Conservation (phyloP, 2,329 filamentous ascomycete species). For the Ophiostoma piceae region DNA sequence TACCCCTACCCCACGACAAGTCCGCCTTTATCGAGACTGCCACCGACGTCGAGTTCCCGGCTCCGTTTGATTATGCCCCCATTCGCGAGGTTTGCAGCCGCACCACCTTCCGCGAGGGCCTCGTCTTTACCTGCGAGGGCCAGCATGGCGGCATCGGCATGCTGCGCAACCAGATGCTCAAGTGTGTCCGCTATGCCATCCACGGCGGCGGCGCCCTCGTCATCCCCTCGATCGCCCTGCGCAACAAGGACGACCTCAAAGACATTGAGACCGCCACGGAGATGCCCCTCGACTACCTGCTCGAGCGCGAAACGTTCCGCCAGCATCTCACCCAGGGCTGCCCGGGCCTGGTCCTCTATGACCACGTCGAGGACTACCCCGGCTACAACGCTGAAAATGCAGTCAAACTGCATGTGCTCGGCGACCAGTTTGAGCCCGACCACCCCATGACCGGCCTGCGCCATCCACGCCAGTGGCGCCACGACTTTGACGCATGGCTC, state of each 20-base stretch:
- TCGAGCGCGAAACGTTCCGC: conserved; percentile 32
- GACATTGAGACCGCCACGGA: conserved; percentile 33
- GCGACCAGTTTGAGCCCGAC: conserved; percentile 34
- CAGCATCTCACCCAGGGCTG: conserved; percentile 30
- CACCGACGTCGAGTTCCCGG: conserved; percentile 35
- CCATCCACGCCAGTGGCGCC: conserved; percentile 31
- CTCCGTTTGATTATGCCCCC: conserved; percentile 35
- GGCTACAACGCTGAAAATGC: conserved; percentile 25
- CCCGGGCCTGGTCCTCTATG: conserved; percentile 32
- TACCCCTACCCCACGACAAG: not conserved
- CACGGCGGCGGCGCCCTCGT: conserved; percentile 36
- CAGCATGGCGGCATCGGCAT: conserved; percentile 39
- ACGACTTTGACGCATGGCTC: conserved; percentile 33
- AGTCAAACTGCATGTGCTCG: conserved; percentile 28
- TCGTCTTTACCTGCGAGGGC: conserved; percentile 39
- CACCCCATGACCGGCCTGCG: conserved; percentile 30
- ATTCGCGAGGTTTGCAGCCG: conserved; percentile 35
- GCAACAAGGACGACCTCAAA: conserved; percentile 33
- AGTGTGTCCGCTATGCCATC: conserved; percentile 40
- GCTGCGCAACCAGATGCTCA: conserved; percentile 39
- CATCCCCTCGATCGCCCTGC: conserved; percentile 36
- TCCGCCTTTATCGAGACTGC: conserved; percentile 30
- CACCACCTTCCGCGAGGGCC: conserved; percentile 33
- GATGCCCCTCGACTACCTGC: conserved; percentile 32
- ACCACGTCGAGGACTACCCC: conserved; percentile 32